phyloP scores from a whole-genome alignment of 2,329 filamentous ascomycete species.

The Penicillium glabrum region DNA sequence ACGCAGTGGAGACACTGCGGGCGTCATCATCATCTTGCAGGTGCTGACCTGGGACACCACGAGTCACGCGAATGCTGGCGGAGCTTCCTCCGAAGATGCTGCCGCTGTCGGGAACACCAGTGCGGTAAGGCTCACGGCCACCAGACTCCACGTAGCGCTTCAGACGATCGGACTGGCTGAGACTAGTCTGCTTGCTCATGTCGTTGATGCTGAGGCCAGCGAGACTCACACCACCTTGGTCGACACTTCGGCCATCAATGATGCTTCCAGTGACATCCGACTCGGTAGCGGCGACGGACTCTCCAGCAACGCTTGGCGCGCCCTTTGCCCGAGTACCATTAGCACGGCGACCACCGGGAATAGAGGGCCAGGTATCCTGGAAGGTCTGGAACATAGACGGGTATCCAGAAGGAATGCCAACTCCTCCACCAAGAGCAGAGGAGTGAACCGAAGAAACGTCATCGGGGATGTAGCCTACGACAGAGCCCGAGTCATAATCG shows the following conservation, averaged over 20 bases:
- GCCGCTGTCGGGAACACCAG: conserved; percentile 53
- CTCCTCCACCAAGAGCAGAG: conserved; percentile 82
- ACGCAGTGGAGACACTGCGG: conserved; percentile 93
- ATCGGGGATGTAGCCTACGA: conserved; percentile 93
- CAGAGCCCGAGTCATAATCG: conserved; percentile 76
- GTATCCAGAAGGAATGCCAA: conserved; percentile 77
- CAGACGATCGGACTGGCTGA: conserved; percentile 84
- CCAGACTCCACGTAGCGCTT: conserved; percentile 92
- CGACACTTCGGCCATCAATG: conserved; percentile 67
- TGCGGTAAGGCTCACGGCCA: conserved; percentile 60
- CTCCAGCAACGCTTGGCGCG: conserved; percentile 78
- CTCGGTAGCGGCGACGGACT: conserved; percentile 89
- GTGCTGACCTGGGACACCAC: conserved; percentile 40
- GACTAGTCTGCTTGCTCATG: conserved; percentile 67
- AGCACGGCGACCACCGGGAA: conserved; percentile 68
- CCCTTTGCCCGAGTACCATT: conserved; percentile 66
- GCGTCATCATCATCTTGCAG: conserved; percentile 78
- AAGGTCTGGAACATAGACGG: conserved; percentile 96
- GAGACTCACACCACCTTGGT: conserved; percentile 86
- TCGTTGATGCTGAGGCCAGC: conserved; percentile 76
- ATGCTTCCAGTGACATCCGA: conserved; percentile 79
- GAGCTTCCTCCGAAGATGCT: conserved; percentile 68
- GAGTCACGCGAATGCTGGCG: conserved; percentile 49
- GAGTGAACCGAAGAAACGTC: conserved; percentile 96
- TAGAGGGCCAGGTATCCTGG: conserved; percentile 82